Base-by-base conservation (phyloP, 352 stramenopile genomes). In the Phytophthora cactorum region DNA sequence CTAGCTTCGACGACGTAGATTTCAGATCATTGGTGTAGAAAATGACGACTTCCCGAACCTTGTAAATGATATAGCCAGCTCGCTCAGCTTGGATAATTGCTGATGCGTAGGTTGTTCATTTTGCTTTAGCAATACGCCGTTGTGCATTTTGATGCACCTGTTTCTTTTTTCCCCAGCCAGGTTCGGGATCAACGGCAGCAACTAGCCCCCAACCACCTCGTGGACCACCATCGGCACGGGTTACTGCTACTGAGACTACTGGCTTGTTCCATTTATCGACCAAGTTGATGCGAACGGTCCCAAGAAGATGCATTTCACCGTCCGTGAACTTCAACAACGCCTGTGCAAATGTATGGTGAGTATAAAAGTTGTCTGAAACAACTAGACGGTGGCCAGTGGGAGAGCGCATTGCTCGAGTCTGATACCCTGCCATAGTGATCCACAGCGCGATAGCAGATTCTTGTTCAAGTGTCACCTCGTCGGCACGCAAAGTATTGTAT, bases 281-380 rank as follows among this genome's bases (percentile, higher is more conserved):
- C 6, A 72, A 36, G 31, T 72, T 68, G n/a, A 72, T 38, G 3
- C 65, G 45, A 14, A 68, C 65, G 0, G 58, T 68, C 2, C 58
- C 65, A 3, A 68, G 11, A 14, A 60, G 11, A 5, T 55, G 45
- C 29, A 58, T 54, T 3, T 72, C 58, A 2, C 41, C 36, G 52
- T 72, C 65, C 8, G 57, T 67, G 15, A 67, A 72, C 15, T 28
- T 31, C 2, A 62, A 34, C 22, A 71, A 5, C 1, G 56, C 63
- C 9, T 52, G 22, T 15, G 63, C 56, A 52, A 55, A 66, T 8
- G 51, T 66, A 38, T 71, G 57, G 0, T 56, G 15, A 0, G 44
- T 66, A 38, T 66, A 66, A n/a, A 66, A 54, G 2, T 66, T 70
- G 25, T 70, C 63, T 4, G 63, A 70, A 1, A 66, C 55, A 2